These are phyloP conservation scores for Cryoendolithus antarcticus DNA, from an alignment of 2,329 filamentous ascomycete genomes.

Conservation along the genomic window DNA sequence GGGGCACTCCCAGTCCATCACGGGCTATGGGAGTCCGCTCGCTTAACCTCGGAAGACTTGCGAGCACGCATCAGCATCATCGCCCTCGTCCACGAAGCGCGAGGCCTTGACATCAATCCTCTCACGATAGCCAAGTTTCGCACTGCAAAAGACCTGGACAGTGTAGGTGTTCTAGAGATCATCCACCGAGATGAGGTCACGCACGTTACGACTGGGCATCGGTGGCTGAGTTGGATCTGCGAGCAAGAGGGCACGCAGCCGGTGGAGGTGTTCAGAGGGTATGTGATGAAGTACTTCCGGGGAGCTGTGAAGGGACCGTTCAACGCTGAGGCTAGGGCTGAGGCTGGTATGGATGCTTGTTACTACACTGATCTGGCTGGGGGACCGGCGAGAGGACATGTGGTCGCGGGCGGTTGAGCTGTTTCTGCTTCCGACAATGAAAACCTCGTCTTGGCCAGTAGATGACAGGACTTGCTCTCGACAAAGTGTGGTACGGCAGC, in stretches of 20 bases:
- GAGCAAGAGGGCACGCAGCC: constrained; percentile 7
- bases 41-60: constrained; percentile 6
- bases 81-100: constrained; percentile 9
- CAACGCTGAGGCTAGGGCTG: constrained; percentile 6
- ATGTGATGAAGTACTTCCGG: constrained; percentile 6
- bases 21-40: constrained; percentile 8
- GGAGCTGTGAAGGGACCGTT: constrained; percentile 8
- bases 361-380: constrained; percentile 7
- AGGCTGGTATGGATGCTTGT: constrained; percentile 8
- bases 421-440: too few relatives aligned
- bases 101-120: constrained; percentile 8
- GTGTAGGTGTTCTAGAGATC: constrained; percentile 7
- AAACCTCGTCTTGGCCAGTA: too few relatives aligned
- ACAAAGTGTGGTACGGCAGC: too few relatives aligned
- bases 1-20: constrained; percentile 8
- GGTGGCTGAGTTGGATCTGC: constrained; percentile 9
- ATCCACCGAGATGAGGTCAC: constrained; percentile 9
- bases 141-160: constrained; percentile 7
- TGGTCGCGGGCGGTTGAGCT: constrained; percentile 7
- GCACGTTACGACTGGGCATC: constrained; percentile 8
- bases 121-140: constrained; percentile 7
- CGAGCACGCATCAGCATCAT: constrained; percentile 9
- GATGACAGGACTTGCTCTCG: too few relatives aligned
- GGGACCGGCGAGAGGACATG: constrained; percentile 3
- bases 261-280: constrained; percentile 6